These are phyloP conservation scores for Verticillium nubilum DNA, from an alignment of 2,329 filamentous ascomycete genomes.

Conservation along the genomic window DNA sequence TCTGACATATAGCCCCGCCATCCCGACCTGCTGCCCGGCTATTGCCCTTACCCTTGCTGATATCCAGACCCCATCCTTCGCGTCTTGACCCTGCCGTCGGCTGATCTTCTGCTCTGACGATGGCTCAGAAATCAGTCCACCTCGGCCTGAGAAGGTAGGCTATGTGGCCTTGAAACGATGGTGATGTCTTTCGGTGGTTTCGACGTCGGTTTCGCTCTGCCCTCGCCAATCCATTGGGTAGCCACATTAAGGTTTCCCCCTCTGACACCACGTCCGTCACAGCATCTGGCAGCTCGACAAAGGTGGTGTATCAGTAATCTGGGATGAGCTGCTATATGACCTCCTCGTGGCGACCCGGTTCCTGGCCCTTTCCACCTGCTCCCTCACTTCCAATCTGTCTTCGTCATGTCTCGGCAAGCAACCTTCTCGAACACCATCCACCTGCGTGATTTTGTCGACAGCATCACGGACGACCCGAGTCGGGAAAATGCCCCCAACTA, in stretches of 20 bases:
- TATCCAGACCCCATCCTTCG: not conserved
- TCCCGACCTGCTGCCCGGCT: not conserved
- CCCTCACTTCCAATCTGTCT: not conserved
- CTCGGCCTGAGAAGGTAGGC: not conserved
- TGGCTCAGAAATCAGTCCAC: not conserved
- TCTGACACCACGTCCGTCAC: not conserved
- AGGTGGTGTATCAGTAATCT: not conserved
- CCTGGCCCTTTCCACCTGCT: not conserved
- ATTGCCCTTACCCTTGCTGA: not conserved
- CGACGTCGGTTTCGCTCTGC: not conserved
- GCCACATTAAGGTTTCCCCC: not conserved
- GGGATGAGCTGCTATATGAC: not conserved
- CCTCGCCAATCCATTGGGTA: not conserved
- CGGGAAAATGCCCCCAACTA: not conserved
- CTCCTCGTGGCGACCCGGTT: not conserved
- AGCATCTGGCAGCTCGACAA: not conserved
- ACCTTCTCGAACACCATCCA: not conserved
- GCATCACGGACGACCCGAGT: not conserved
- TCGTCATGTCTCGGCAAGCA: not conserved
- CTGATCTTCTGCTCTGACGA: not conserved
- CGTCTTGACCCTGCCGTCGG: not conserved
- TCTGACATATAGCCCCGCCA: too few relatives aligned
- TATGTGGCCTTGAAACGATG: not conserved
- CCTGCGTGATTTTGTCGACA: not conserved
- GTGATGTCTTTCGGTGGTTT: not conserved